Evolutionary conservation across 164 flowering plant species (phyloP).

Genomic region (Macadamia tetraphylla): DNA sequence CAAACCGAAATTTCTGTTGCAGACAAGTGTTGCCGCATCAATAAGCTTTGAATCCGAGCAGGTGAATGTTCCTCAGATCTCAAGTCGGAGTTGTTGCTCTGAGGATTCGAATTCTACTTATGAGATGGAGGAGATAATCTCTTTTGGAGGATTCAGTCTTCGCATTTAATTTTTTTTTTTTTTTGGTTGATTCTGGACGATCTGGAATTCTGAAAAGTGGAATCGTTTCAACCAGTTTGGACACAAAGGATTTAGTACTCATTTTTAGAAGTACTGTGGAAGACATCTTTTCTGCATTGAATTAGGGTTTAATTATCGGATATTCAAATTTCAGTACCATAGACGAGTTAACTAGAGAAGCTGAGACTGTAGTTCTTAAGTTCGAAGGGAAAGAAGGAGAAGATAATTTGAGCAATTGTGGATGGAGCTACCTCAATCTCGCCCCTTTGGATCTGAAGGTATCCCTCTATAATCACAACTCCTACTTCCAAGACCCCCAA

Average conservation of each 20-base stretch:
- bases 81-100: constrained; percentile 23
- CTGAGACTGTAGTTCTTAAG: not conserved
- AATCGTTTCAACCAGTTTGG: too few species aligned
- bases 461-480: constrained; percentile 2
- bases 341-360: not conserved
- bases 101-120: constrained; percentile 19
- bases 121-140: not conserved
- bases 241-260: not conserved
- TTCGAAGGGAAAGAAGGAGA: not conserved
- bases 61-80: constrained; percentile 42
- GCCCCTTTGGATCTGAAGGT: constrained; percentile 64
- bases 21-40: not conserved
- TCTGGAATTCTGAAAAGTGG: not conserved
- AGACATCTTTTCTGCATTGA: not conserved
- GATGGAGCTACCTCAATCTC: constrained; percentile 81
- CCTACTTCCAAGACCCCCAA: too few species aligned
- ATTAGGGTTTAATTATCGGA: not conserved
- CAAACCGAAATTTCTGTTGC: not conserved
- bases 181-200: not conserved
- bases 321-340: not conserved
- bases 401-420: not conserved
- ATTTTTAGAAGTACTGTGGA: not conserved
- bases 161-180: too few species aligned
- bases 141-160: not conserved
- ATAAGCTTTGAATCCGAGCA: not conserved